Percentiles rank a stretch among this genome's conserved stretches.
phyloP scores from a whole-genome alignment of 495 filamentous ascomycete species.

The Penicillium parvum region DNA sequence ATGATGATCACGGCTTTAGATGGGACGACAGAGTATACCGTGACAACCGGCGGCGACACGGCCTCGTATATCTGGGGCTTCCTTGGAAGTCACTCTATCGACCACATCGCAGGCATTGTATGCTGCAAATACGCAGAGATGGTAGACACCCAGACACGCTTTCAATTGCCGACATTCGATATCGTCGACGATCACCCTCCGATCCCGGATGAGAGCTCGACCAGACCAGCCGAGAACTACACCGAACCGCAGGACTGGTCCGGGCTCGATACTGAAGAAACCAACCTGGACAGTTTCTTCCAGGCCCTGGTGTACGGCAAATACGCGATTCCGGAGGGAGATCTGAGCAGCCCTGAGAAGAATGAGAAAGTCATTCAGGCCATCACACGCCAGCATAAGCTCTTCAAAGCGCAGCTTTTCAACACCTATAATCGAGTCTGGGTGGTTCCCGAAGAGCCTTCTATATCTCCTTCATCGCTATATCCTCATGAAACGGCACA shows the following conservation, averaged over 20 bases:
- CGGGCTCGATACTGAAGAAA: background rate
- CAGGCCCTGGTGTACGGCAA: background rate
- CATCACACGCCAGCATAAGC: conserved; percentile 8
- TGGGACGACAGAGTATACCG: background rate
- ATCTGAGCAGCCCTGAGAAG: background rate
- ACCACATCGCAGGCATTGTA: background rate
- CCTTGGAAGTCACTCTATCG: background rate
- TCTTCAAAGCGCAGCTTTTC: conserved; percentile 7
- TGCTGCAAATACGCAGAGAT: conserved; percentile 10
- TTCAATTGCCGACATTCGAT: conserved; percentile 5
- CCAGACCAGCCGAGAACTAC: background rate
- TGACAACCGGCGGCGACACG: too few relatives aligned
- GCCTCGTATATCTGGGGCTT: conserved; percentile 12
- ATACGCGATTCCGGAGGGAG: conserved; percentile 1
- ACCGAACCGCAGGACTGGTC: conserved; percentile 5
- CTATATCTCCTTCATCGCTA: too few relatives aligned
- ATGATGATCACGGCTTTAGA: background rate
- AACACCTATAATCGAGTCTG: conserved; percentile 1
- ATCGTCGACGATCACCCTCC: conserved; percentile 4
- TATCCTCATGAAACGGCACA: too few relatives aligned
- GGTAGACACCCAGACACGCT: conserved; percentile 1
- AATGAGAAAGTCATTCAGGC: background rate
- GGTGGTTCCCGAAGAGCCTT: too few relatives aligned
- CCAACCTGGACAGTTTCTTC: conserved; percentile 7
- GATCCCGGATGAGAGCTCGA: conserved; percentile 5